phyloP scores from a whole-genome alignment of 2,329 filamentous ascomycete genomes.

The Gaeumannomyces sp. region DNA sequence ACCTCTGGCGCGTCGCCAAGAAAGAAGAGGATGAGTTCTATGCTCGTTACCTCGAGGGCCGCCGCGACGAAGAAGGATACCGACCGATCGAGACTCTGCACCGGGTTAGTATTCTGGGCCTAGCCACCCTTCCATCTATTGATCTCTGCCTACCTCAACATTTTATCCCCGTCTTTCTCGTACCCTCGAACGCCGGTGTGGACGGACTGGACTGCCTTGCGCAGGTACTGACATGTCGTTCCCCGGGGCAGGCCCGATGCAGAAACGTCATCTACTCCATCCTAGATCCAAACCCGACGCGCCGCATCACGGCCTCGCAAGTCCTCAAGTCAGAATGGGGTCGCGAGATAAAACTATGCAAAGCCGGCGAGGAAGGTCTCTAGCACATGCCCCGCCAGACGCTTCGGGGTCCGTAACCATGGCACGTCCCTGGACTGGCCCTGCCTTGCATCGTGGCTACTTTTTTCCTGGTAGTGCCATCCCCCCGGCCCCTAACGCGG shows the following conservation, averaged over 20 bases:
- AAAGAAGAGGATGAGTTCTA: slow-evolving; percentile 98
- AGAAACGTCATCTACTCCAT: slow-evolving; percentile 99
- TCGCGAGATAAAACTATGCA: slow-evolving; percentile 93
- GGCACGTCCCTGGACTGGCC: background rate
- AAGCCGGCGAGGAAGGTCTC: slow-evolving; percentile 91
- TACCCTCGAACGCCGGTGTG: background rate
- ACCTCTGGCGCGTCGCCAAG: slow-evolving; percentile 94
- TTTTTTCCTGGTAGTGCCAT: background rate
- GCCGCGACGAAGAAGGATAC: slow-evolving; percentile 92
- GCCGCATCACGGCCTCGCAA: slow-evolving; percentile 91
- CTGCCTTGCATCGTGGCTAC: background rate
- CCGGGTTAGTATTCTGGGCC: slow-evolving; percentile 56
- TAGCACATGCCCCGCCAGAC: slow-evolving; percentile 37
- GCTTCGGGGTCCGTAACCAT: background rate
- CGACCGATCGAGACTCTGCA: slow-evolving; percentile 93
- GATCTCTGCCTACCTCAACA: too few species aligned
- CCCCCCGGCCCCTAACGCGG: background rate
- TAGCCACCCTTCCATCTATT: too few species aligned
- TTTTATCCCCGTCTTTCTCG: too few species aligned
- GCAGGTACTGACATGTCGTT: background rate
- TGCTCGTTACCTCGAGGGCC: slow-evolving; percentile 84
- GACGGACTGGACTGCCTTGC: background rate
- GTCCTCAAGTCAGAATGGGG: slow-evolving; percentile 98
- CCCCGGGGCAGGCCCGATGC: slow-evolving; percentile 70
- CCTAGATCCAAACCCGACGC: slow-evolving; percentile 84